Evolutionary conservation across 352 stramenopile genomes (phyloP).

Genomic region (Phytophthora pinifolia): DNA sequence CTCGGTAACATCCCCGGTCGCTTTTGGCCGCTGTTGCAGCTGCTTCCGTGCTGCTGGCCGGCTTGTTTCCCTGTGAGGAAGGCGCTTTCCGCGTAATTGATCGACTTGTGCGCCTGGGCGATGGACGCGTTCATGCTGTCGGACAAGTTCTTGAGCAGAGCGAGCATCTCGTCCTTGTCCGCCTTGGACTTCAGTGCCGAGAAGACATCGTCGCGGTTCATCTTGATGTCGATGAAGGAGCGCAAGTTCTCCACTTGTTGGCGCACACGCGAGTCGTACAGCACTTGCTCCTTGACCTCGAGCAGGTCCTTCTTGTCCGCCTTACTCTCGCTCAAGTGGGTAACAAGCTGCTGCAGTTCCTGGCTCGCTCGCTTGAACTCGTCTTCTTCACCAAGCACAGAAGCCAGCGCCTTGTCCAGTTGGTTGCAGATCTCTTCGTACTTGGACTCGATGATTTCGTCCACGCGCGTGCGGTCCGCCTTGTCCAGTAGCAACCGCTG

Average conservation of each 20-base stretch:
- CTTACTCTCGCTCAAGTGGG: constrained; percentile 78
- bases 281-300: constrained; percentile 85
- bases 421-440: constrained; percentile 94
- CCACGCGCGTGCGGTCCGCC: constrained; percentile 77
- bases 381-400: constrained; percentile 85
- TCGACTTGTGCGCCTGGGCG: constrained; percentile 56
- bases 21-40: constrained; percentile 31
- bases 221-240: constrained; percentile 88
- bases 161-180: constrained; percentile 85
- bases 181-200: constrained; percentile 83
- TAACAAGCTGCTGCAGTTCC: constrained; percentile 82
- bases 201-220: constrained; percentile 88
- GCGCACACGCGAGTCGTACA: constrained; percentile 84
- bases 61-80: constrained; percentile 77
- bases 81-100: constrained; percentile 67
- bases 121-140: constrained; percentile 84
- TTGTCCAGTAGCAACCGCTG: constrained; percentile 79
- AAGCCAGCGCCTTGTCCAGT: constrained; percentile 84
- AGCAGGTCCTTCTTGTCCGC: constrained; percentile 85
- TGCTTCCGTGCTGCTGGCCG: constrained; percentile 42
- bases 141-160: constrained; percentile 76
- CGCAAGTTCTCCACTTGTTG: constrained; percentile 86
- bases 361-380: constrained; percentile 87
- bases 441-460: constrained; percentile 89
- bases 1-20: constrained; percentile 63